Evolutionary conservation across 768 basidiomycete genomes (phyloP), one percentile per base, ranked within the genome.

Genomic region (Mycena albidolilacea): DNA sequence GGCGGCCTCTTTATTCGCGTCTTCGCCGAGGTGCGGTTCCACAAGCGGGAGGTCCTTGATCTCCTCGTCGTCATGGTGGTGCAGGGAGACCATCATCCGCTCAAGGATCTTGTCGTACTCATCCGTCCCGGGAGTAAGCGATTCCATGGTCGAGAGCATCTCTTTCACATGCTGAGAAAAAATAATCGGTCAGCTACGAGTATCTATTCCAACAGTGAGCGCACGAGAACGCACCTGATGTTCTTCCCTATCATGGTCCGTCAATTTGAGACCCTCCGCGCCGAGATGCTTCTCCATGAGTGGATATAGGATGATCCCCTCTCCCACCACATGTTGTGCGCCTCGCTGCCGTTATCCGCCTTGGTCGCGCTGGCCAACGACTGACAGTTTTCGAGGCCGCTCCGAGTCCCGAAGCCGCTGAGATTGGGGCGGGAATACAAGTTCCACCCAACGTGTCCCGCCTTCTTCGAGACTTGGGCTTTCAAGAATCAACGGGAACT

Each of bases 281-380:
- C 90, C 90, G 67, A 91, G 85, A 66, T 88, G 82, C 70, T 86
- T 82, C 76, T 91, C 90, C 84, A 91, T 87, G 58, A 90, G 83
- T 14, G 90, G 91, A 75, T 92, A 92, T 0, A 91, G 87, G 46
- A 92, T 83, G 48, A 91, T 85, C 78, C 92, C 91, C 77, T 92
- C 91, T 15, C 87, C 89, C 7, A 88, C 86, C 4, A 90, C 88
- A 70, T 91, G 90, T 23, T 23, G 23, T 2, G 23, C 23, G 23
- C 23, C 23, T 23, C 23, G 23, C 23, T 23, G 23, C 23, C 23
- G 23, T 23, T 23, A 23, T 23, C 23, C 23, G 23, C 23, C 23
- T 23, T 23, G 23, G 23, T 23, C 23, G 23, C 23, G 23, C 23
- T 23, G 23, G 23, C 23, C 23, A 23, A 1, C 23, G 23, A 23